phyloP scores from a whole-genome alignment of 768 basidiomycete species.

The Boletus rubropictus region DNA sequence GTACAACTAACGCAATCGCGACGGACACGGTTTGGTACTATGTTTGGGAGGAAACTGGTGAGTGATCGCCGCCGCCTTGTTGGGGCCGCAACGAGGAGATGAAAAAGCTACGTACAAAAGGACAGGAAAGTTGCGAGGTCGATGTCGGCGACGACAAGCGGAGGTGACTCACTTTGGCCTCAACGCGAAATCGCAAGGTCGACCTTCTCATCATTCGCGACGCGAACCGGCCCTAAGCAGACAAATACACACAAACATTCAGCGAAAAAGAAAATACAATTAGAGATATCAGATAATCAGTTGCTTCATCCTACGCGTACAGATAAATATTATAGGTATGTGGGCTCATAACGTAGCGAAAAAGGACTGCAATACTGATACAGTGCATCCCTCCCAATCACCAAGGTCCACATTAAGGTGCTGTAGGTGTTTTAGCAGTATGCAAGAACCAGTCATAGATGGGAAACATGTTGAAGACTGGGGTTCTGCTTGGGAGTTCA shows the following conservation, averaged over 20 bases:
- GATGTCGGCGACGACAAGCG: constrained; percentile 28
- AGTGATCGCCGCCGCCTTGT: constrained; percentile 11
- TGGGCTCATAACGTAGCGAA: constrained; percentile 20
- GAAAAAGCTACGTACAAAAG: constrained; percentile 17
- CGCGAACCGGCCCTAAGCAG: constrained; percentile 32
- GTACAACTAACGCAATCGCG: constrained; percentile 25
- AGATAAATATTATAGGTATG: constrained; percentile 24
- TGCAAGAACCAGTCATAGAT: constrained; percentile 27
- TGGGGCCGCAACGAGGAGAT: neutral
- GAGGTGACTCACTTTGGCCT: constrained; percentile 25
- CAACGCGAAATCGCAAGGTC: constrained; percentile 24
- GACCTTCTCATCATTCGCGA: constrained; percentile 18
- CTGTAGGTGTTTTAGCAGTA: constrained; percentile 24
- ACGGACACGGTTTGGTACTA: constrained; percentile 24
- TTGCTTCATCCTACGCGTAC: constrained; percentile 17
- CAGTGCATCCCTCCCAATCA: constrained; percentile 20
- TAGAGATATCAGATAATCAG: neutral
- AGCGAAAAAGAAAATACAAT: neutral
- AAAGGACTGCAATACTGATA: constrained; percentile 27
- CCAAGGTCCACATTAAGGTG: constrained; percentile 25
- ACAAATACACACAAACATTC: constrained; percentile 28
- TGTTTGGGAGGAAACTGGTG: constrained; percentile 16
- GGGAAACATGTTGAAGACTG: constrained; percentile 5
- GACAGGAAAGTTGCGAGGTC: constrained; percentile 17
- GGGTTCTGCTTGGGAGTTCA: constrained; percentile 10